Base-by-base conservation (phyloP, 306 rosid genomes). In the Spatholobus suberectus region DNA sequence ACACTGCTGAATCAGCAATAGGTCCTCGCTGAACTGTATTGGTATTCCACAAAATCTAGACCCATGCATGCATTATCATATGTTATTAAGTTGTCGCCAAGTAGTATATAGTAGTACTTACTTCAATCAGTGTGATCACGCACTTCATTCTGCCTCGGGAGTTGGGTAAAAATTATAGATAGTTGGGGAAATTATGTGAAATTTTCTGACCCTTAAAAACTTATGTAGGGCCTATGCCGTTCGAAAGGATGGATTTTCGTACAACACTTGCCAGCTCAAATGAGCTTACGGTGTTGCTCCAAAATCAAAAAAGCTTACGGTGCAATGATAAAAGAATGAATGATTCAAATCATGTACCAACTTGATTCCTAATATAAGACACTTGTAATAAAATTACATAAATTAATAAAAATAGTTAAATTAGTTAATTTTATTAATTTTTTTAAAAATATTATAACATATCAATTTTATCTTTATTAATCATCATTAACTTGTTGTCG, bases 141-240 rank as follows among this genome's bases (percentile, higher is more conserved):
- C 78, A 80, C 47, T 46, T 41, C 62, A 27, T 51, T 40, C 27
- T 70, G 71, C 71, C 81, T 82, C 18, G 77, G 85, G 81, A 81
- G 70, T 63, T 18, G 75, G 26, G 43, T 27, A 49, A 73, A 47
- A 29, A 29, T 62, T n/a, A 18, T 5, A 32, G 2, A 61, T 14
- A 2, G 6, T 32, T 32, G 23, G 6, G 70, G 44, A 63, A n/a
- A 65, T n/a, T 35, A n/a, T 65, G 15, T 1, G 27, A 35, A 65
- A 20, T 34, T 47, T 47, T 20, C 8, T 35, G 26, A 65, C 49
- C 21, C 51, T 73, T 46, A 26, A 34, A 73, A 54, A 15, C 41
- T 20, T 2, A 5, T 12, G 34, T 80, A 57, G 24, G 71, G 37
- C 51, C 72, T 17, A 66, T 26, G 5, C n/a, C 14, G 8, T 65